Percentiles rank a stretch among this genome's conserved stretches.
These are phyloP conservation scores for Sporothrix luriei DNA, from an alignment of 2,329 filamentous ascomycete species.

Conservation along the genomic window DNA sequence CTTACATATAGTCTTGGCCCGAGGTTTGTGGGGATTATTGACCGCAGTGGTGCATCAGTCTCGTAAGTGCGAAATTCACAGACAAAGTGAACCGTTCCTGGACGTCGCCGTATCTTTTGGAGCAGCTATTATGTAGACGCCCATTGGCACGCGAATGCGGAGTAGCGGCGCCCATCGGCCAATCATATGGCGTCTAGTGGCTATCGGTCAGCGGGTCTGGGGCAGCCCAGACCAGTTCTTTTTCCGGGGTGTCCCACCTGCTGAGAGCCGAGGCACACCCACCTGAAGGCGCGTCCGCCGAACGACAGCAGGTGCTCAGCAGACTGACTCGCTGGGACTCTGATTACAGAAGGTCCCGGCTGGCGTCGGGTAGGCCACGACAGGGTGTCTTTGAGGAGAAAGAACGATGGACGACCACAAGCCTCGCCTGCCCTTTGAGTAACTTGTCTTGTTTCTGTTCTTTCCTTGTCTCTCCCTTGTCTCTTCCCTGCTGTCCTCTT, in stretches of 20 bases:
- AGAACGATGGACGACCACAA: not conserved
- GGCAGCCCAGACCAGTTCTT: not conserved
- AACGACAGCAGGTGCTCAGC: no score
- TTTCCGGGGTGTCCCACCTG: not conserved
- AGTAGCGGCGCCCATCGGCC: not conserved
- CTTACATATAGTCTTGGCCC: not conserved
- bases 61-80: constrained; percentile 2
- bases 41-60: not conserved
- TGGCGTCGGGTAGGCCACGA: constrained; percentile 10
- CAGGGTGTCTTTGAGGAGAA: not conserved
- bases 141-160: not conserved
- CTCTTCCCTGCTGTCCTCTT: not conserved
- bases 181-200: constrained; percentile 20
- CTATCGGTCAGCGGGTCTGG: constrained; percentile 29
- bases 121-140: not conserved
- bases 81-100: not conserved
- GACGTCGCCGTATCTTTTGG: constrained; percentile 3
- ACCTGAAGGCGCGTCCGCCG: no score
- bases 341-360: constrained; percentile 20
- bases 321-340: constrained; percentile 2
- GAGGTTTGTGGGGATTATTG: constrained; percentile 14
- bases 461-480: not conserved
- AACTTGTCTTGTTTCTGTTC: not conserved
- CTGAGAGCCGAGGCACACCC: constrained; percentile 27
- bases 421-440: not conserved